Evolutionary conservation across 73 alveolate species (phyloP), one percentile per base, ranked within the genome.

Genomic region (Paramecium bursaria): DNA sequence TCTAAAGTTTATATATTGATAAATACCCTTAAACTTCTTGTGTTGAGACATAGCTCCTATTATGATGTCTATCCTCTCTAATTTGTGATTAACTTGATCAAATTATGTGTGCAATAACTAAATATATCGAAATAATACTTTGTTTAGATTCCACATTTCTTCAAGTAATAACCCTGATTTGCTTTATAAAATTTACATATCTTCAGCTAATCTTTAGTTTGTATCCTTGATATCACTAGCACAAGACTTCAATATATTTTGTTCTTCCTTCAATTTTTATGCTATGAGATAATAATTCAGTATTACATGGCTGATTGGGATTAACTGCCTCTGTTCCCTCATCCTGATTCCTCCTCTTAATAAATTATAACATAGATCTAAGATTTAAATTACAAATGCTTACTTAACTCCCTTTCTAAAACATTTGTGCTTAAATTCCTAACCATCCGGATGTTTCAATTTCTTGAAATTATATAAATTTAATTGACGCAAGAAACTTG

Each of bases 401-500:
- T 67, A 67, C 82, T 67, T 67, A 7, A 67, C 82, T 67, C 82
- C 82, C 21, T 67, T 31, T 15, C 82, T 0, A 67, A 67, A 67
- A 21, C 82, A 67, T 35, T 67, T 67, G 46, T 67, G 82, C 35
- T 67, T 67, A 67, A 67, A 67, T 25, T 67, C 82, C 21, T 67
- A 42, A 17, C 82, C 82, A 2, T 67, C 55, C 54, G 17, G 23
- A 67, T 67, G 82, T 67, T 67, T 67, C 19, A 42, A 21, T 74
- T 76, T 76, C 14, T 76, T 57, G 75, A 76, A 76, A 60, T 76
- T 74, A 52, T 76, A 76, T 26, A 67, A 39, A 67, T 67, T 67
- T 47, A 67, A 67, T 39, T 67, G 23, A 39, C 82, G 33, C 1
- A 67, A 42, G 44, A 67, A 67, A 67, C 82, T 67, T 2, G 82